Conservation (phyloP, 371 early-diverging fungal species). For the Mortierella sp. region DNA sequence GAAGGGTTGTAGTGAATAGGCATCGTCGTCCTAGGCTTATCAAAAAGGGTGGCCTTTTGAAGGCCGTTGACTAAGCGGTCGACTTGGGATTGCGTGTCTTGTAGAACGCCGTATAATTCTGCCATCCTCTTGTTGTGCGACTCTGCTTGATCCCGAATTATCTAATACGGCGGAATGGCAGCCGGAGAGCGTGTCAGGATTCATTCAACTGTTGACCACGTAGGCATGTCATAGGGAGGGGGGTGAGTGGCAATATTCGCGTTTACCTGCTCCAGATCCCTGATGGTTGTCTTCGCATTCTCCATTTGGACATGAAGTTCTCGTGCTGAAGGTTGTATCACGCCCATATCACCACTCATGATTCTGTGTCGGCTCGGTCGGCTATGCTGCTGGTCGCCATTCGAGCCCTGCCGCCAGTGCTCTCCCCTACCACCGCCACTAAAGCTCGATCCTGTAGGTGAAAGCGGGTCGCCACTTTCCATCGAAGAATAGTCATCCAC, state of each 20-base stretch:
- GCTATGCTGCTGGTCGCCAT: neutral
- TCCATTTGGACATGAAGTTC: constrained; percentile 49
- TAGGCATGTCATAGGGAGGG: neutral
- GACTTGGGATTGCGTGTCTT: constrained; percentile 35
- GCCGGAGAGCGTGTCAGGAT: too few relatives aligned
- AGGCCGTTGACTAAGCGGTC: constrained; percentile 33
- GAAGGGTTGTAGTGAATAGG: constrained; percentile 10
- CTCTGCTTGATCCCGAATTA: constrained; percentile 47
- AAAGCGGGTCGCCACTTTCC: constrained; percentile 1
- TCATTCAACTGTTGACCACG: too few relatives aligned
- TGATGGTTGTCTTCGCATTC: constrained; percentile 51
- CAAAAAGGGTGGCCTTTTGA: constrained; percentile 34
- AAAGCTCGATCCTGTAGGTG: neutral
- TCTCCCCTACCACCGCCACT: neutral
- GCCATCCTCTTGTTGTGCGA: constrained; percentile 41
- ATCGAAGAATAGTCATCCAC: constrained; percentile 22
- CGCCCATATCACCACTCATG: constrained; percentile 42
- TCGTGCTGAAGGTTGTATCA: constrained; percentile 30
- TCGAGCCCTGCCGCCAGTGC: neutral
- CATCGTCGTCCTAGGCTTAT: constrained; percentile 19
- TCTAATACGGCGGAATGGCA: constrained; percentile 1
- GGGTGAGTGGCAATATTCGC: too few relatives aligned
- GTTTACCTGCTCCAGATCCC: constrained; percentile 51
- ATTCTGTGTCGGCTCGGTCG: constrained; percentile 18
- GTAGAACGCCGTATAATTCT: constrained; percentile 34